Percentiles rank a stretch among this genome's conserved stretches.
Conservation (phyloP, 2,329 filamentous ascomycete genomes). For the Coniella lustricola region DNA sequence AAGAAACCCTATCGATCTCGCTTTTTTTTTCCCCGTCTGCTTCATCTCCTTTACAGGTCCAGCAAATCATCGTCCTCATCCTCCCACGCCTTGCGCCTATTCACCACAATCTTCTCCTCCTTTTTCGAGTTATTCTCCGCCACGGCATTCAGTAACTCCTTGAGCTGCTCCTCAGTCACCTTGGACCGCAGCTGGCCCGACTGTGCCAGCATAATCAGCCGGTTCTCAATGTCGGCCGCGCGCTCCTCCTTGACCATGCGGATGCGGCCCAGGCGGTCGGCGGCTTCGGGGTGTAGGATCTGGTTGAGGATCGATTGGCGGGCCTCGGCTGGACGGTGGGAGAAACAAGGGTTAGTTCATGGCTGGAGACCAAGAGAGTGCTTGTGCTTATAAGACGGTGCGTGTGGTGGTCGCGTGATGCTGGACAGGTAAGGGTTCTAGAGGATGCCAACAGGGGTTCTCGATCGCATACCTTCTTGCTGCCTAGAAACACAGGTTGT, state of each 20-base stretch:
- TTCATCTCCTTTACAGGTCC: conserved; percentile 40
- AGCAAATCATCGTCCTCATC: conserved; percentile 77
- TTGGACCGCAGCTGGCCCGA: conserved; percentile 79
- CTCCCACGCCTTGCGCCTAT: conserved; percentile 73
- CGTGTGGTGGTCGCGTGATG: neutral
- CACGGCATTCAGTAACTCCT: conserved; percentile 80
- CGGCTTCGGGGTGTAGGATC: conserved; percentile 90
- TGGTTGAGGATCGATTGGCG: conserved; percentile 75
- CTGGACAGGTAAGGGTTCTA: neutral
- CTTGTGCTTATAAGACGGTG: neutral
- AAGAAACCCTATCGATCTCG: too few relatives aligned
- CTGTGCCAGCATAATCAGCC: conserved; percentile 85
- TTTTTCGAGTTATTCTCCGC: conserved; percentile 68
- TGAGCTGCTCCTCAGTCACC: conserved; percentile 87
- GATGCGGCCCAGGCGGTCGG: conserved; percentile 88
- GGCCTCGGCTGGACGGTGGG: conserved; percentile 49
- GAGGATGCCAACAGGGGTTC: neutral
- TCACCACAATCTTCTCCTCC: conserved; percentile 82
- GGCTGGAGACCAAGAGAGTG: neutral
- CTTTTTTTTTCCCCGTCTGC: neutral
- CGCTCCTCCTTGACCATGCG: conserved; percentile 90
- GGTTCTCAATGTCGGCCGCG: conserved; percentile 83
- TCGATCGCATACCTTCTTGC: conserved; percentile 34
- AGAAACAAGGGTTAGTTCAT: neutral
- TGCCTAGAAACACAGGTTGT: conserved; percentile 25